Conservation (phyloP, 345 rosid species). For the Trapa incisa region DNA sequence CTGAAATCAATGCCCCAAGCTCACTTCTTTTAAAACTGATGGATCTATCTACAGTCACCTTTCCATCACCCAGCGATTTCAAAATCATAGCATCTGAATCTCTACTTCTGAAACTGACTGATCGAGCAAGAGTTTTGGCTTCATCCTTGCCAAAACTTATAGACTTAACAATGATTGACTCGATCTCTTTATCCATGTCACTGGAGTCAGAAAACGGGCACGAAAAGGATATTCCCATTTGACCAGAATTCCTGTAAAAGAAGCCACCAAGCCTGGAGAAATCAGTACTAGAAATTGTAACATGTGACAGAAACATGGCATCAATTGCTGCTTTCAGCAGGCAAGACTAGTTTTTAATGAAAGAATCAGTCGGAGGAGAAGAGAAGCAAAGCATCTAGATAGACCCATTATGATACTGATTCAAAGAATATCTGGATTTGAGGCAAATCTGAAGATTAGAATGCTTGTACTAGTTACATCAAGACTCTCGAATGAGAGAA, state of each 20-base stretch:
- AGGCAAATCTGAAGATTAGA: not conserved
- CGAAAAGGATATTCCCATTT: slow-evolving; percentile 62
- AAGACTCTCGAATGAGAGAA: not conserved
- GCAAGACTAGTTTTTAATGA: no score
- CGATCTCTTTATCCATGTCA: slow-evolving; percentile 49
- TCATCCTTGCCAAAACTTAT: slow-evolving; percentile 61
- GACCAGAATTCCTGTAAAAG: not conserved
- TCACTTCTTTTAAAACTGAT: slow-evolving; percentile 63
- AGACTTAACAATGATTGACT: slow-evolving; percentile 64
- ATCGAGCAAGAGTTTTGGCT: slow-evolving; percentile 45
- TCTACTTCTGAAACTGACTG: slow-evolving; percentile 45
- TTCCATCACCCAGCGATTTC: slow-evolving; percentile 61
- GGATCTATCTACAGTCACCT: slow-evolving; percentile 57
- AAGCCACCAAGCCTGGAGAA: not conserved
- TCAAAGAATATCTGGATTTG: not conserved
- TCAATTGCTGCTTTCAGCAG: no score
- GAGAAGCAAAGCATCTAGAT: no score
- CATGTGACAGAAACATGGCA: not conserved
- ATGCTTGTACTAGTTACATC: no score
- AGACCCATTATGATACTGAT: not conserved
- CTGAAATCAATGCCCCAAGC: slow-evolving; percentile 38
- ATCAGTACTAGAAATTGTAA: not conserved
- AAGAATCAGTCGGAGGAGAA: no score
- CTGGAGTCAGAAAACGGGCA: slow-evolving; percentile 44
- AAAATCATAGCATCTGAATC: slow-evolving; percentile 48